These are phyloP conservation scores for Laetiporus sulphureus DNA, from an alignment of 1,284 basidiomycete species.

Conservation along the genomic window DNA sequence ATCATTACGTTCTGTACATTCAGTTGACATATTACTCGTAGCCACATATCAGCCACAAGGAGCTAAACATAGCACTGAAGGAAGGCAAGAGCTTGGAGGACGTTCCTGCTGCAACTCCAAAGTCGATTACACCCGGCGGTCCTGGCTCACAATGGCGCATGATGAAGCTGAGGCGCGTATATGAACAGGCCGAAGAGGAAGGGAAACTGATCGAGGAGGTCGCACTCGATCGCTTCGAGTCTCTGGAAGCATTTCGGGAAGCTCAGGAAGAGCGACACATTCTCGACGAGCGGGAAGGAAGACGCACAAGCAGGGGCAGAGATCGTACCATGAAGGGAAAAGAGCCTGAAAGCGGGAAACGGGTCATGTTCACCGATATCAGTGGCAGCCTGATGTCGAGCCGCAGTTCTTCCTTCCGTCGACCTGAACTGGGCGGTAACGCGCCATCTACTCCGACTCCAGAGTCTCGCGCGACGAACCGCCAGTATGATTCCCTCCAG, in stretches of 20 bases:
- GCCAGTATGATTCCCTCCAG: conserved; percentile 46
- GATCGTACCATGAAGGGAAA: conserved; percentile 27
- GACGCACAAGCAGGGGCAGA: conserved; percentile 27
- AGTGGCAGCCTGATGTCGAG: conserved; percentile 59
- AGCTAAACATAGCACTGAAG: conserved; percentile 76
- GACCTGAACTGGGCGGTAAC: conserved; percentile 63
- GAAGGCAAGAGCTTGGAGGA: conserved; percentile 54
- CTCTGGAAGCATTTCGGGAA: conserved; percentile 80
- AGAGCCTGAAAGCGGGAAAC: conserved; percentile 40
- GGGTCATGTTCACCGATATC: conserved; percentile 64
- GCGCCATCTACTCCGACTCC: conserved; percentile 54
- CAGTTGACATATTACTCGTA: conserved; percentile 20
- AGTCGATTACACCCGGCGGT: conserved; percentile 68
- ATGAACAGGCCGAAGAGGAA: conserved; percentile 88
- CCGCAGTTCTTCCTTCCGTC: conserved; percentile 72
- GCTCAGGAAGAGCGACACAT: conserved; percentile 81
- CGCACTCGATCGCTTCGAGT: conserved; percentile 84
- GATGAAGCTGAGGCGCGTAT: conserved; percentile 90
- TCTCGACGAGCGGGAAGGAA: conserved; percentile 74
- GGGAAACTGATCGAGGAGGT: conserved; percentile 72
- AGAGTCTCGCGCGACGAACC: conserved; percentile 33
- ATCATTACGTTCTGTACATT: conserved; percentile 3
- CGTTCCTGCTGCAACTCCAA: conserved; percentile 43
- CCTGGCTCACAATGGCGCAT: conserved; percentile 96
- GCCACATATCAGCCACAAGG: conserved; percentile 61